These are phyloP conservation scores for Gossypium lobatum DNA, from an alignment of 441 rosid genomes.

Conservation along the genomic window DNA sequence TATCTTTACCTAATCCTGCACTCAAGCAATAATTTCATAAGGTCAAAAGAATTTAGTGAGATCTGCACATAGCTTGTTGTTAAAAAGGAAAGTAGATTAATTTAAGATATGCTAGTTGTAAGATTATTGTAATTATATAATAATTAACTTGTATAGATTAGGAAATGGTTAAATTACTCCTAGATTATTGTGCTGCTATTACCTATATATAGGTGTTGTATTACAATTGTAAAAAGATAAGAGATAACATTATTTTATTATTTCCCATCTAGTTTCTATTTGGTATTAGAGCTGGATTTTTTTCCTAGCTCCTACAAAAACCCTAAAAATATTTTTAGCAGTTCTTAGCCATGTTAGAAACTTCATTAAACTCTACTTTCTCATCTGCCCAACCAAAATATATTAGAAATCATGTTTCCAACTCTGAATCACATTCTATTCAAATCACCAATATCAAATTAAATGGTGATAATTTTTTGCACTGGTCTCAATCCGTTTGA, in stretches of 20 bases:
- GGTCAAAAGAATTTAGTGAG: too few species aligned
- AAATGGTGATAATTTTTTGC: neutral
- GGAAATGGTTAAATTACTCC: neutral
- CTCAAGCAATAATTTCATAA: too few species aligned
- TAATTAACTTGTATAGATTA: neutral
- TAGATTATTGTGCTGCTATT: neutral
- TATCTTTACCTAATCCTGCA: too few species aligned
- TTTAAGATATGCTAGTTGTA: neutral
- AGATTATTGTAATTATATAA: too few species aligned
- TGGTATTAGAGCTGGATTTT: neutral
- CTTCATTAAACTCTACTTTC: neutral
- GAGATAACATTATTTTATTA: too few species aligned
- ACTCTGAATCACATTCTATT: too few species aligned
- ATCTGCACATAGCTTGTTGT: neutral
- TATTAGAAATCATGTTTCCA: neutral
- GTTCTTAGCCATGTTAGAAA: neutral
- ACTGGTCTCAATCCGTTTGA: neutral
- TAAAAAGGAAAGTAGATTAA: too few species aligned
- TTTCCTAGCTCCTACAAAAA: neutral
- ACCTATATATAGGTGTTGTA: neutral
- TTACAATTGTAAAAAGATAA: neutral
- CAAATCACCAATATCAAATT: too few species aligned
- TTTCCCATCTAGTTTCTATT: neutral
- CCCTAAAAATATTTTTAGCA: neutral
- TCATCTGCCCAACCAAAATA: neutral